These are phyloP conservation scores for Pleurotus citrinopileatus DNA, from an alignment of 768 basidiomycete species.

Conservation along the genomic window DNA sequence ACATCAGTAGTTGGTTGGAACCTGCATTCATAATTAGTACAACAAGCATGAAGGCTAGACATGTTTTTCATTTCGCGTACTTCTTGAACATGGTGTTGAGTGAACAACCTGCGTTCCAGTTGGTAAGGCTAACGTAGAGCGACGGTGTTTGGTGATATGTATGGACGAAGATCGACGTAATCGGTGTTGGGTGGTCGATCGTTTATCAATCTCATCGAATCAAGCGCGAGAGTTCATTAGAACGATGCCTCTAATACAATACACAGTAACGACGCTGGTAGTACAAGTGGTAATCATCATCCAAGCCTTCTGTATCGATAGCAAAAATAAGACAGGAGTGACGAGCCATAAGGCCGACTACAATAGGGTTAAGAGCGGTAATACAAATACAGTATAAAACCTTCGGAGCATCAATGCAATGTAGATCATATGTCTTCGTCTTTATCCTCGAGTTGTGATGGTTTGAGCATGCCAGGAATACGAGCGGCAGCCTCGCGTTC, in stretches of 20 bases:
- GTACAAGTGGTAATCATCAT: not conserved
- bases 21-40: conserved; percentile 32
- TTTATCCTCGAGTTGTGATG: conserved; percentile 90
- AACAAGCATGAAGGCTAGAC: not conserved
- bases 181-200: not conserved
- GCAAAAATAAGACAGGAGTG: conserved; percentile 17
- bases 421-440: conserved; percentile 74
- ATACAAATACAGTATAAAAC: conserved; percentile 24
- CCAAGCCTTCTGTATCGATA: conserved; percentile 4
- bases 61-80: not conserved
- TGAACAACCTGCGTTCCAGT: not conserved
- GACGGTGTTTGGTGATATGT: no score
- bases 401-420: conserved; percentile 20
- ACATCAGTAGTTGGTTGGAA: conserved; percentile 79
- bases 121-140: not conserved
- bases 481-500: conserved; percentile 89
- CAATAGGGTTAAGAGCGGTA: conserved; percentile 26
- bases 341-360: conserved; percentile 18
- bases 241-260: not conserved
- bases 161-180: not conserved
- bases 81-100: conserved; percentile 7
- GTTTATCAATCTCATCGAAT: not conserved
- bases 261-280: not conserved
- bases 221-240: not conserved
- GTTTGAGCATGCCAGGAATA: conserved; percentile 98